Percentiles rank a stretch among this genome's conserved stretches.
Conservation (phyloP, 148 eudicot genomes). For the Spergularia bocconei region DNA sequence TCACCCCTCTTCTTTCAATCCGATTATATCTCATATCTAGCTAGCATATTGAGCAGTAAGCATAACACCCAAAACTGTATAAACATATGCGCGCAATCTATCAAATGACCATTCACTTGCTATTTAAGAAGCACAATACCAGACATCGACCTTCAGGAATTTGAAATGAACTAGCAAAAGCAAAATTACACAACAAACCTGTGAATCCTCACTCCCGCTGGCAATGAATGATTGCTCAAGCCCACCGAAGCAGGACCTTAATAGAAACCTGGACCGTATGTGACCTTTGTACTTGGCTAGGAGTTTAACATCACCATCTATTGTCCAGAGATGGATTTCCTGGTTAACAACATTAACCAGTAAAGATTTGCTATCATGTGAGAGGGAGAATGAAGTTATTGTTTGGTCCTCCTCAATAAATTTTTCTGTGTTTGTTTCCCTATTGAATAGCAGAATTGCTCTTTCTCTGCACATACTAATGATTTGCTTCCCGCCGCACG, state of each 20-base stretch:
- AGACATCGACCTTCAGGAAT: neutral
- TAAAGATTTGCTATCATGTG: conserved; percentile 65
- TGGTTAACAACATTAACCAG: conserved; percentile 64
- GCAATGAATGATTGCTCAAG: conserved; percentile 83
- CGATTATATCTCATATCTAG: neutral
- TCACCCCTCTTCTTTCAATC: neutral
- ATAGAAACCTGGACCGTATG: conserved; percentile 62
- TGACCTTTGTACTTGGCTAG: conserved; percentile 76
- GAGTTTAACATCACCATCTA: conserved; percentile 50
- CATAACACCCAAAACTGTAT: neutral
- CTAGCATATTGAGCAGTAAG: neutral
- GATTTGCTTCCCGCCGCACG: conserved; percentile 54
- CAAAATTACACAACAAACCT: conserved; percentile 40
- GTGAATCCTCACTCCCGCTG: conserved; percentile 95
- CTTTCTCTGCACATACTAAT: conserved; percentile 62
- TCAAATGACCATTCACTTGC: neutral
- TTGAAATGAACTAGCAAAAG: neutral
- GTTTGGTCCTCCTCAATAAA: conserved; percentile 63
- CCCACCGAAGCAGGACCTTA: conserved; percentile 94
- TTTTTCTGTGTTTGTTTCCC: conserved; percentile 57
- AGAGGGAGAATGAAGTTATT: conserved; percentile 73
- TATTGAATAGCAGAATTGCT: conserved; percentile 42
- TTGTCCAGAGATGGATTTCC: conserved; percentile 86
- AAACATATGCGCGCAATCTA: neutral
- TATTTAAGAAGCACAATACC: no score